phyloP scores from a whole-genome alignment of 768 basidiomycete species.

The Russula sp. region DNA sequence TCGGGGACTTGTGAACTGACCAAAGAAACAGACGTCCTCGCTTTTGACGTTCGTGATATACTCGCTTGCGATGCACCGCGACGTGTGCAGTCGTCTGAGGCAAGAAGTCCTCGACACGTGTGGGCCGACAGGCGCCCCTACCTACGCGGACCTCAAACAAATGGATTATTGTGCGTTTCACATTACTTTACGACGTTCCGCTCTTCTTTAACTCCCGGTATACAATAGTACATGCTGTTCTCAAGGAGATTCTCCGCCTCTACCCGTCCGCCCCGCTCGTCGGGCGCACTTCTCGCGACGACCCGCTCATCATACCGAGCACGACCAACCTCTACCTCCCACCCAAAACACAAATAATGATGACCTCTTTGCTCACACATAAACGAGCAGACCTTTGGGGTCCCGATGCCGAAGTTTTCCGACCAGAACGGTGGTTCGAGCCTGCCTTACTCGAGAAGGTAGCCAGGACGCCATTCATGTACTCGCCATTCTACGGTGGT shows the following conservation, averaged over 20 bases:
- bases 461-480: slow-evolving; percentile 61
- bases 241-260: slow-evolving; percentile 37
- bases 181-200: too few relatives aligned
- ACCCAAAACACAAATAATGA: slow-evolving; percentile 30
- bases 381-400: slow-evolving; percentile 55
- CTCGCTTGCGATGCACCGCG: slow-evolving; percentile 37
- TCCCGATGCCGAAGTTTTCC: slow-evolving; percentile 49
- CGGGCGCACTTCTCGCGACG: slow-evolving; percentile 24
- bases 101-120: slow-evolving; percentile 38
- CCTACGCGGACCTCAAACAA: slow-evolving; percentile 37
- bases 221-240: slow-evolving; percentile 35
- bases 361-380: slow-evolving; percentile 37
- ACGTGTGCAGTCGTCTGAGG: slow-evolving; percentile 35
- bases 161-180: slow-evolving; percentile 36
- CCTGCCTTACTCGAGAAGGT: slow-evolving; percentile 49
- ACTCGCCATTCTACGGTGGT: slow-evolving; percentile 66
- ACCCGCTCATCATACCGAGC: slow-evolving; percentile 29
- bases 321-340: slow-evolving; percentile 27
- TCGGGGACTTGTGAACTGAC: not conserved
- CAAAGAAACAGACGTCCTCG: slow-evolving; percentile 32
- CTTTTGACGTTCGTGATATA: slow-evolving; percentile 39
- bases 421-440: slow-evolving; percentile 66
- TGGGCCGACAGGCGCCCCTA: slow-evolving; percentile 34
- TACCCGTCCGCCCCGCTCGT: slow-evolving; percentile 24
- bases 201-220: not conserved